Conservation (phyloP, 495 filamentous ascomycete species). For the Viridothelium virens region DNA sequence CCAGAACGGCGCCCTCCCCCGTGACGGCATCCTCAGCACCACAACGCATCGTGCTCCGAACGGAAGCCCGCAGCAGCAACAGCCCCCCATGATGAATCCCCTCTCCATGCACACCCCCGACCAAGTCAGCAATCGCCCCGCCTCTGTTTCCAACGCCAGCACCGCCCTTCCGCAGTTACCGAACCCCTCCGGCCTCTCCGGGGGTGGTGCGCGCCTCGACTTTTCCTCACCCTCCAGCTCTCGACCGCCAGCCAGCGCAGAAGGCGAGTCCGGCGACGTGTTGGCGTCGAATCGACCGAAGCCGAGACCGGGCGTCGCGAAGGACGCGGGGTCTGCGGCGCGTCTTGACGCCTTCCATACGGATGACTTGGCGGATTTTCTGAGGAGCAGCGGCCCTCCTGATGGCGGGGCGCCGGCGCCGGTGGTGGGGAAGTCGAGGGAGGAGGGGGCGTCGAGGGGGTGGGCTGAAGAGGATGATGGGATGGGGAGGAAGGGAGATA, state of each 20-base stretch:
- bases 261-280: constrained; percentile 8
- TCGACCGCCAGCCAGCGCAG: constrained; percentile 8
- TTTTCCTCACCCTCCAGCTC: background rate
- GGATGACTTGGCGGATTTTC: constrained; percentile 70
- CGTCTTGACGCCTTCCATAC: constrained; percentile 35
- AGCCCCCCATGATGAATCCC: background rate
- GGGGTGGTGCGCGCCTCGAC: background rate
- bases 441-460: constrained; percentile 8
- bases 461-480: background rate
- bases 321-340: background rate
- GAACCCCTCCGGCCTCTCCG: background rate
- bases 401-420: constrained; percentile 25
- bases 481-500: constrained; percentile 13
- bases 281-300: background rate
- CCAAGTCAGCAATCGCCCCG: background rate
- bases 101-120: constrained; percentile 1
- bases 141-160: background rate
- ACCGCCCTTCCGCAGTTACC: background rate
- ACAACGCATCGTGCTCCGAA: background rate
- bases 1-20: background rate
- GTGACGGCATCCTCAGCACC: constrained; percentile 9
- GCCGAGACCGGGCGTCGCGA: background rate
- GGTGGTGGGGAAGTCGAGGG: constrained; percentile 11
- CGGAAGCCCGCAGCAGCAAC: background rate
- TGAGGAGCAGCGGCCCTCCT: constrained; percentile 70